Evolutionary conservation across 1,139 yeast genomes (phyloP), one percentile per base, ranked within the genome.

Genomic region (Yamadazyma oceani): DNA sequence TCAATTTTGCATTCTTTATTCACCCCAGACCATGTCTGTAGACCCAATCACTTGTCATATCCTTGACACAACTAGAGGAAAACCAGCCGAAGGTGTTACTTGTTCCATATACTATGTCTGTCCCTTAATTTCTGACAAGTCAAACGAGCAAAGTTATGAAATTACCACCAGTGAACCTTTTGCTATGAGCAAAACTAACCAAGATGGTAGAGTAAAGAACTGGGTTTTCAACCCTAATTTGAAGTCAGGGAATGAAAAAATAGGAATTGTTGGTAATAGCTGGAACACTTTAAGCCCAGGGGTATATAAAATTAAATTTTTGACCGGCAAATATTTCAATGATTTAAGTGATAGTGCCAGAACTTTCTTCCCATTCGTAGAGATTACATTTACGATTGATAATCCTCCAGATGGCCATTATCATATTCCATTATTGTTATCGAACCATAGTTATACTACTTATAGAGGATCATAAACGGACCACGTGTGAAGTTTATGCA

Each of bases 381-480:
- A 88, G 44, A 85, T 88, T 33, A 69, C 73, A 1, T 88, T 88
- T 55, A 74, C 73, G 31, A 77, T 88, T 5, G 73, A 72, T 9
- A 66, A 72, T 45, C 83, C 85, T 0, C 83, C 90, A 0, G 89
- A 82, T 46, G 64, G 75, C 27, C 96, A 89, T 60, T 89, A 87
- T 60, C 97, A 89, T 57, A 82, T 89, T 39, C 97, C 97, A 0
- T 64, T 89, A 46, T 69, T 89, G 39, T 67, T 89, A 39, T 81
- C 95, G 31, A 86, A 86, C 55, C 85, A 82, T 60, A 84, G 95
- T 32, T 89, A 88, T 63, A 79, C 95, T 12, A 89, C 96, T 0
- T 89, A 89, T 62, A 75, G 96, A 45, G 97, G 97, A 3, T 79
- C 85, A 50, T 82, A 44, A 39, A 29, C 17, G 21, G 21, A 19